These are phyloP conservation scores for Protea cynaroides DNA, from an alignment of 164 flowering plant species.

Conservation along the genomic window DNA sequence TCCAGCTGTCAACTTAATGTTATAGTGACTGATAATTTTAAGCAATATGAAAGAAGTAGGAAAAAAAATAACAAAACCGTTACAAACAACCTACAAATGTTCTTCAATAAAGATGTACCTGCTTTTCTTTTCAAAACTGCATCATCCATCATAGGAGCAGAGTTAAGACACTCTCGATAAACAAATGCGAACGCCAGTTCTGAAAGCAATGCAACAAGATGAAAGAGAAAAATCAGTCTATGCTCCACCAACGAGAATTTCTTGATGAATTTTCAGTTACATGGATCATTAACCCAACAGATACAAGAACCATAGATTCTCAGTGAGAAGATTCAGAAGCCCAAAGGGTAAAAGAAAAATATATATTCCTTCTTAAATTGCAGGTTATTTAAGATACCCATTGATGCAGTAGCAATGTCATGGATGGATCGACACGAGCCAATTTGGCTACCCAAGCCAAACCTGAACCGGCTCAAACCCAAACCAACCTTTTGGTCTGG, in stretches of 20 bases:
- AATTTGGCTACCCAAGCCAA: no score
- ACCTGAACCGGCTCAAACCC: no score
- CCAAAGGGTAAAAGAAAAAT: neutral
- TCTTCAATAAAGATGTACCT: conserved; percentile 35
- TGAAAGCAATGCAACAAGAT: conserved; percentile 27
- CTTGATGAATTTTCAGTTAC: neutral
- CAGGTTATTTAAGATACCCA: no score
- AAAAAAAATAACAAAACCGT: neutral
- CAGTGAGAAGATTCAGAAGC: neutral
- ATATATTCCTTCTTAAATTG: no score
- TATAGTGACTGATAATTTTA: conserved; percentile 1
- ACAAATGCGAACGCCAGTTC: conserved; percentile 82
- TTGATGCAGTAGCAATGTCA: no score
- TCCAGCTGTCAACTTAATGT: neutral
- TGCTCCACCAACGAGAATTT: neutral
- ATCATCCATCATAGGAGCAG: conserved; percentile 25
- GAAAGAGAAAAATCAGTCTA: neutral
- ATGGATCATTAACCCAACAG: neutral
- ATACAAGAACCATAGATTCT: neutral
- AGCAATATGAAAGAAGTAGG: neutral
- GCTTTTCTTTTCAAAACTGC: conserved; percentile 65
- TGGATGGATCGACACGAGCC: no score
- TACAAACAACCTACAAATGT: neutral
- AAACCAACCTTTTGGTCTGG: no score
- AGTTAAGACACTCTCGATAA: conserved; percentile 55